These are phyloP conservation scores for Sugiyamaella lignohabitans DNA, from an alignment of 805 yeast species.

Conservation along the genomic window DNA sequence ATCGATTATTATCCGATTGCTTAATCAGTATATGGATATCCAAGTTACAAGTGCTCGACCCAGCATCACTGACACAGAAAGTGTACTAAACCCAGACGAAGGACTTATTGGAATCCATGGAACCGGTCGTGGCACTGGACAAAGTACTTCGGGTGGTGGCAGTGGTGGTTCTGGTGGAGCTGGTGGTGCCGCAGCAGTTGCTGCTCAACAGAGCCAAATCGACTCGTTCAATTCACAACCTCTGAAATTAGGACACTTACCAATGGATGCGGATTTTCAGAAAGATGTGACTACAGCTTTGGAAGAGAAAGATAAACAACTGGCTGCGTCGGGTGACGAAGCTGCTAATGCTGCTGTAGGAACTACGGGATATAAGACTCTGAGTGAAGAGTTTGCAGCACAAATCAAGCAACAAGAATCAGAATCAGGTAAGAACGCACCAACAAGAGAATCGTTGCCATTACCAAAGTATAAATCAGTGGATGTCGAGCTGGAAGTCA, in stretches of 20 bases:
- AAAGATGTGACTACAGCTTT: constrained; percentile 82
- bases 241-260: constrained; percentile 76
- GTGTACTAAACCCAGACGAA: constrained; percentile 39
- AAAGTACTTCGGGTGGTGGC: neutral
- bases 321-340: constrained; percentile 16
- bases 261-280: constrained; percentile 76
- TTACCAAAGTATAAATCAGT: constrained; percentile 74
- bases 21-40: constrained; percentile 70
- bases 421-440: constrained; percentile 48
- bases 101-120: constrained; percentile 27
- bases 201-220: too few species aligned
- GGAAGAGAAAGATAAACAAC: constrained; percentile 54
- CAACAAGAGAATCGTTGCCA: constrained; percentile 70
- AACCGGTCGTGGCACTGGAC: constrained; percentile 5
- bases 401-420: constrained; percentile 37
- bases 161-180: too few species aligned
- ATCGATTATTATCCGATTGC: constrained; percentile 71
- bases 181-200: too few species aligned
- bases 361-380: constrained; percentile 26
- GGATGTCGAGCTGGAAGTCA: constrained; percentile 74
- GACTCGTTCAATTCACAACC: constrained; percentile 63
- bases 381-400: constrained; percentile 62
- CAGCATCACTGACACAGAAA: constrained; percentile 25
- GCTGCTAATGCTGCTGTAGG: constrained; percentile 15
- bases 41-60: constrained; percentile 32